Percentiles rank a stretch among this genome's conserved stretches.
These are phyloP conservation scores for Candida smagusa DNA, from an alignment of 1,139 yeast genomes.

Conservation along the genomic window DNA sequence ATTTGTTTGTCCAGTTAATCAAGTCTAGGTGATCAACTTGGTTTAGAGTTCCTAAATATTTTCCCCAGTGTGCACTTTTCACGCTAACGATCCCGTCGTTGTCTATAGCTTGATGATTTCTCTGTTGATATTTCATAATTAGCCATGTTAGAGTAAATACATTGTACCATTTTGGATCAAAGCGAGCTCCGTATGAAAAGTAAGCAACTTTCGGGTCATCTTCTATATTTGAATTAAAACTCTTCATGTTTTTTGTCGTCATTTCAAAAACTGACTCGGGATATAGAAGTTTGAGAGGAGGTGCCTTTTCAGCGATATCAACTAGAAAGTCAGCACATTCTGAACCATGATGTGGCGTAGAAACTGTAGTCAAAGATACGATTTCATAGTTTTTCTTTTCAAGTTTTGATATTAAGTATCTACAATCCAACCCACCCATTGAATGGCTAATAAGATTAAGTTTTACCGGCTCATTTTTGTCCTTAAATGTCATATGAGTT, in stretches of 20 bases:
- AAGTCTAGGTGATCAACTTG: conserved; percentile 83
- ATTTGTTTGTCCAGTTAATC: conserved; percentile 74
- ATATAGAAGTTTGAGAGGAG: conserved; percentile 21
- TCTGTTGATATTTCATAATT: conserved; percentile 31
- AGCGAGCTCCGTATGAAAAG: conserved; percentile 80
- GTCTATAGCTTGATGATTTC: conserved; percentile 23
- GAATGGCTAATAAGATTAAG: conserved; percentile 86
- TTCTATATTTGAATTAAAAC: conserved; percentile 50
- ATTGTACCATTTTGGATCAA: conserved; percentile 60
- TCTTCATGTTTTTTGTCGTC: conserved; percentile 51
- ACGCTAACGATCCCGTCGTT: conserved; percentile 89
- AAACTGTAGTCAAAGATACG: conserved; percentile 73
- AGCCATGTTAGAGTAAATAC: conserved; percentile 64
- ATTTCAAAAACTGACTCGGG: conserved; percentile 55
- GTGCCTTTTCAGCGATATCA: conserved; percentile 17
- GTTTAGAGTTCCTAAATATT: conserved; percentile 71
- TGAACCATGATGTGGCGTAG: conserved; percentile 88
- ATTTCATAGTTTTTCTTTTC: conserved; percentile 44
- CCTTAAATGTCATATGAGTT: conserved; percentile 11
- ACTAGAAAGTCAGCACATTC: conserved; percentile 74
- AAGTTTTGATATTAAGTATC: conserved; percentile 65
- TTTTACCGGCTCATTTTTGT: conserved; percentile 35
- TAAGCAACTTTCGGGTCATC: conserved; percentile 66
- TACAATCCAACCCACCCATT: conserved; percentile 89
- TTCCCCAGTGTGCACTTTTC: conserved; percentile 78